Conservation (phyloP, 2,329 filamentous ascomycete species). For the Incumbomyces delicatus region DNA sequence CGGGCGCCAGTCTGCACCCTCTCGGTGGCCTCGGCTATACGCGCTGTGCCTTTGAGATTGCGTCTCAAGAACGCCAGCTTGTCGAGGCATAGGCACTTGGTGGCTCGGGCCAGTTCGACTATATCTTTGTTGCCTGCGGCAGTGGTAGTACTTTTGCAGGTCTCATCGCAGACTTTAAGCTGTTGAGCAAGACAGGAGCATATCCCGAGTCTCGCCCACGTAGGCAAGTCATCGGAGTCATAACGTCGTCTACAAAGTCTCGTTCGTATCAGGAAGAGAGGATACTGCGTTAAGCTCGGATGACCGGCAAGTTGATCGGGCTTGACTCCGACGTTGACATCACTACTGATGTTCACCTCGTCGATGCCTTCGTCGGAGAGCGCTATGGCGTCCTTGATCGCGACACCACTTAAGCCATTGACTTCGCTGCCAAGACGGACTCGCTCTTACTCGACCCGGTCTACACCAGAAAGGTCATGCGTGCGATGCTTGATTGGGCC, state of each 20-base stretch:
- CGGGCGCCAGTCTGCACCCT: constrained; percentile 8
- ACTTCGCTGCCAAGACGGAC: constrained; percentile 23
- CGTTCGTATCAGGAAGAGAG: constrained; percentile 23
- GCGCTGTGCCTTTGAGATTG: constrained; percentile 9
- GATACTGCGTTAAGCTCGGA: constrained; percentile 24
- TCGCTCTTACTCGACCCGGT: constrained; percentile 28
- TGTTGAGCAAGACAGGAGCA: constrained; percentile 24
- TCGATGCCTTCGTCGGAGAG: constrained; percentile 25
- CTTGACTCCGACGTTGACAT: constrained; percentile 24
- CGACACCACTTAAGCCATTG: constrained; percentile 18
- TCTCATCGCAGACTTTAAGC: constrained; percentile 27
- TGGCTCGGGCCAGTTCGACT: constrained; percentile 24
- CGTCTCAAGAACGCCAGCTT: constrained; percentile 2
- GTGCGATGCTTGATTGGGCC: constrained; percentile 18
- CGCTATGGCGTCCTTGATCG: constrained; percentile 26
- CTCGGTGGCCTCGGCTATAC: constrained; percentile 8
- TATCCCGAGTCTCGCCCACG: constrained; percentile 4
- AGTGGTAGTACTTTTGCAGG: constrained; percentile 29
- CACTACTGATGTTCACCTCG: constrained; percentile 24
- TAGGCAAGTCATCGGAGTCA: constrained; percentile 25
- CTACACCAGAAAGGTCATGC: constrained; percentile 27
- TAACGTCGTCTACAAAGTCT: constrained; percentile 21
- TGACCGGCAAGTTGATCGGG: constrained; percentile 20
- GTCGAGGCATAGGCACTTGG: not conserved
- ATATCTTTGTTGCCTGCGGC: constrained; percentile 29